Evolutionary conservation across 441 rosid genomes (phyloP), one percentile per base, ranked within the genome.

Genomic region (Brassica balearica): DNA sequence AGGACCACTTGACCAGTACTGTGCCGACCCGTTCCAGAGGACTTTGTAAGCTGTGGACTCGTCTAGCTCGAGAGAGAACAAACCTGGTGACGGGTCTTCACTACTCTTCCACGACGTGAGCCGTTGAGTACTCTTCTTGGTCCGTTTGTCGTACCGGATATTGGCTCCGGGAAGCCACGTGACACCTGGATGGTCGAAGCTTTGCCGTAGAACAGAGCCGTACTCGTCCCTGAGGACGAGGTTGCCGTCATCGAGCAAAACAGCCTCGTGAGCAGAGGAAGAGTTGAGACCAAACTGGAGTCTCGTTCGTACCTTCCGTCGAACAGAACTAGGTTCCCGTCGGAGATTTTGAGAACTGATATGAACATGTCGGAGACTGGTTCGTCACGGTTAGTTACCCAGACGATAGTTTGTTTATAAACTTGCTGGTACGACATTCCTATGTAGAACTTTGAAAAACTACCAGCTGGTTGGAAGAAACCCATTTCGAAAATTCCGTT

Each of bases 151-250:
- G 4, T 81, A 56, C 59, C 85, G 87, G 59, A 93, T 10, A 64
- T 84, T 91, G 1, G 80, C 84, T 15, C 93, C 91, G 3, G 95
- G 95, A 10, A 93, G 93, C 92, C 93, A 89, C 17, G 93, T 89
- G 72, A 85, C 3, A 2, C 83, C 65, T 0, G 89, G 97, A 64
- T 85, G 82, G 63, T 92, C 89, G 58, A 92, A 84, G 77, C 94
- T 91, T 77, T 88, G 88, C 97, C 96, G 89, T 5, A 80, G 65
- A 8, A 14, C n/a, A 6, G 74, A 4, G 15, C 12, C 48, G 3
- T 87, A 71, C 3, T 75, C 85, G 65, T 72, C 78, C 66, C 77
- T 84, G 60, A 93, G 46, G 69, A 87, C 86, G 48, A 93, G 85
- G 82, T 91, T 91, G 17, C 96, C 95, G 3, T 75, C 12, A 63